phyloP scores from a whole-genome alignment of 1,284 basidiomycete species.

The Tilletia indica region DNA sequence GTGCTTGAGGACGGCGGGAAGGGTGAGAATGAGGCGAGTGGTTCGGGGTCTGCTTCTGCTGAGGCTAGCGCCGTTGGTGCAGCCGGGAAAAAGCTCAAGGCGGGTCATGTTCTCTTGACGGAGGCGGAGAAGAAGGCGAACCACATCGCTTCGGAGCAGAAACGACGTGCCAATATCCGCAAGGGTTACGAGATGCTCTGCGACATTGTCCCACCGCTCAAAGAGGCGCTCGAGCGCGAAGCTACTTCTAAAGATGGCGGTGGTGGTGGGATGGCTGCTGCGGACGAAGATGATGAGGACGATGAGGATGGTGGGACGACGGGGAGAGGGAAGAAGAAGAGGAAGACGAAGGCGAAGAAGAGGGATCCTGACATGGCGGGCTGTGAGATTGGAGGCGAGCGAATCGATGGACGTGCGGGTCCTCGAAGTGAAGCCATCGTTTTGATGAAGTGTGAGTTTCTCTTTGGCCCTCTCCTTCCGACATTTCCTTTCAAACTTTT shows the following conservation, averaged over 20 bases:
- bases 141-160: conserved; percentile 88
- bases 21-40: no score
- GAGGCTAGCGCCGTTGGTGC: conserved; percentile 19
- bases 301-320: conserved; percentile 22
- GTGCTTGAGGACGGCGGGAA: background rate
- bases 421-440: conserved; percentile 15
- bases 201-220: conserved; percentile 70
- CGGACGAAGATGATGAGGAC: conserved; percentile 21
- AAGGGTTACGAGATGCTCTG: conserved; percentile 83
- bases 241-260: conserved; percentile 20
- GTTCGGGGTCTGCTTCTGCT: conserved; percentile 4
- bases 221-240: conserved; percentile 55
- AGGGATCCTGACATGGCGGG: conserved; percentile 4
- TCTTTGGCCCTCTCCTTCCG: no score
- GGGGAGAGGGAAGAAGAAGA: conserved; percentile 5
- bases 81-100: conserved; percentile 25
- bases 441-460: conserved; percentile 11
- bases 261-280: background rate
- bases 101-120: conserved; percentile 65
- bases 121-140: conserved; percentile 86
- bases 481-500: background rate
- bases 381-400: conserved; percentile 12
- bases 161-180: conserved; percentile 80
- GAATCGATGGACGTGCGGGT: conserved; percentile 3
- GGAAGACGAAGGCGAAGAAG: conserved; percentile 1